Evolutionary conservation across 495 filamentous ascomycete genomes (phyloP), one percentile per base, ranked within the genome.

Genomic region (Hypomontagnella monticulosa): DNA sequence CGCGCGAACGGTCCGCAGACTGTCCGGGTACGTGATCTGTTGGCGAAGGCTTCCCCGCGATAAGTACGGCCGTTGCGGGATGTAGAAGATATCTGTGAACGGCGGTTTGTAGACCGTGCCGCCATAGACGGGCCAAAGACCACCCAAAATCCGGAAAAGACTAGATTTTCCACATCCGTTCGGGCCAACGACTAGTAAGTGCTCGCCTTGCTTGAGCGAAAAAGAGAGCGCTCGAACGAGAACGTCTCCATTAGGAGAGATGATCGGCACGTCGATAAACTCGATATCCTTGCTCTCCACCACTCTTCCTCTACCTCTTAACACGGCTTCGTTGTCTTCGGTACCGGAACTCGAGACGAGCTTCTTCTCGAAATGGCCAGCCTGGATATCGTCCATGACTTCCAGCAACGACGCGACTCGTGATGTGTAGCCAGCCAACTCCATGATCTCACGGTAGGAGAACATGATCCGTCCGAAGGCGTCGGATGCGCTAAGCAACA

Each of bases 41-140:
- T 98, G 93, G 37, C 95, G 88, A 18, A 99, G 85, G 1, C 88
- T 91, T 14, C 95, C 95, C 23, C 91, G 86, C 27, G 90, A 93
- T 1, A 99, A 84, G 71, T 99, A 99, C 0, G 95, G 95, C 0
- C 95, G 88, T 72, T 99, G 95, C 0, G 95, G 95, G 70, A 99
- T 97, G 78, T 99, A 99, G 81, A 98, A 99, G 71, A 99, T 97
- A 68, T 94, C 89, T 42, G 88, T 85, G 64, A 92, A 91, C 0
- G 89, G 87, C 4, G 96, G 95, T 73, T 97, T 97, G 67, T 88
- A 85, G 19, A 99, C 95, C 1, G 83, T 90, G 36, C 95, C 95
- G 57, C 95, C 95, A 77, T 98, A 98, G 32, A 98, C 96, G n/a
- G 95, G 95, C 95, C 95, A 99, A 0, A 99, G 85, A 6, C 95